phyloP scores from a whole-genome alignment of 768 basidiomycete genomes.

The Tricholoma flavovirens region DNA sequence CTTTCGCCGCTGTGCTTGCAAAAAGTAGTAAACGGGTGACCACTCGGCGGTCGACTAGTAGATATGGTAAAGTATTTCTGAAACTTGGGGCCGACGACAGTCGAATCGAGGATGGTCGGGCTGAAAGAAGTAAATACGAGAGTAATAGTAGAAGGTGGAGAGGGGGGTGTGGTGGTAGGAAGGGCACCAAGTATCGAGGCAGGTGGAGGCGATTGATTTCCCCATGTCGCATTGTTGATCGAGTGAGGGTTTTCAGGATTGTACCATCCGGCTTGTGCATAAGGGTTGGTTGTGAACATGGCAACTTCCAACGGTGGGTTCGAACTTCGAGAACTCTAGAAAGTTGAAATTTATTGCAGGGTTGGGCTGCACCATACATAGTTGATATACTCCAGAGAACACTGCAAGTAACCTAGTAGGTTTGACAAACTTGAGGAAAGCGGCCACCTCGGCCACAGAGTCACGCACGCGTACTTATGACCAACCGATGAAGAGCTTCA shows the following conservation, averaged over 20 bases:
- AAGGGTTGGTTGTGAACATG: conserved; percentile 8
- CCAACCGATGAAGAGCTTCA: not conserved
- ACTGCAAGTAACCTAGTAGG: not conserved
- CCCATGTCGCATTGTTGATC: conserved; percentile 12
- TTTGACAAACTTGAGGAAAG: not conserved
- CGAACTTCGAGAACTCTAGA: not conserved
- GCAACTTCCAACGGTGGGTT: not conserved
- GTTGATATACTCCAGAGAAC: not conserved
- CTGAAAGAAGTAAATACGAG: conserved; percentile 36
- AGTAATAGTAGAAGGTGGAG: conserved; percentile 6
- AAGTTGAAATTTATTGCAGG: not conserved
- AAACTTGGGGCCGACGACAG: conserved; percentile 36
- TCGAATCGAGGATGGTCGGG: conserved; percentile 37
- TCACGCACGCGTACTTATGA: not conserved
- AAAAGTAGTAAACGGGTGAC: conserved; percentile 30
- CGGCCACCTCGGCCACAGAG: not conserved
- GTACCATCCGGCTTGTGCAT: conserved; percentile 15
- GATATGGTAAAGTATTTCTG: conserved; percentile 36
- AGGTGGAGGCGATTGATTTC: conserved; percentile 8
- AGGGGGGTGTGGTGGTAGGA: conserved; percentile 1
- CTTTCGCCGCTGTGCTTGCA: conserved; percentile 31
- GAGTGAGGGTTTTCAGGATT: conserved; percentile 14
- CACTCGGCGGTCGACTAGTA: conserved; percentile 12
- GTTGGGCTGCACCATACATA: not conserved
- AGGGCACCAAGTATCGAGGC: conserved; percentile 14